A percentile compares a stretch with the other conserved stretches of the same genome.
These are phyloP conservation scores for Xylaria sp. DNA, from an alignment of 2,329 filamentous ascomycete species.

Conservation along the genomic window DNA sequence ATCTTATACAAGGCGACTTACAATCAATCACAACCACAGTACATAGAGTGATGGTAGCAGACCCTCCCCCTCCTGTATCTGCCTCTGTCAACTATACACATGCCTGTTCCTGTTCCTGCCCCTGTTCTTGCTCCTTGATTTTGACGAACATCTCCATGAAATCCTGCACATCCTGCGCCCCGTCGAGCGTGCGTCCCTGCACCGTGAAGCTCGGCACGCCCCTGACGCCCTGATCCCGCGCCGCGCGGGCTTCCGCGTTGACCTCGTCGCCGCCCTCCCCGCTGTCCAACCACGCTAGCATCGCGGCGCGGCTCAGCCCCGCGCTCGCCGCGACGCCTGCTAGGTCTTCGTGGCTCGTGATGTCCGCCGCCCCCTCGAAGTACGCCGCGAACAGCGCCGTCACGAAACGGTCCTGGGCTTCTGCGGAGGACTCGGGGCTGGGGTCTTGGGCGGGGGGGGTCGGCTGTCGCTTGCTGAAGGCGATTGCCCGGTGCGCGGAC, in stretches of 20 bases:
- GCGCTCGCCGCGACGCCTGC: slow-evolving; percentile 19
- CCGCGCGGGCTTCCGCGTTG: slow-evolving; percentile 23
- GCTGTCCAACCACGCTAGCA: slow-evolving; percentile 24
- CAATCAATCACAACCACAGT: no score
- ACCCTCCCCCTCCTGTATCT: neutral
- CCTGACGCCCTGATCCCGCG: slow-evolving; percentile 2
- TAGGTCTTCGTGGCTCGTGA: slow-evolving; percentile 21
- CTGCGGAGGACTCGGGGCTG: neutral
- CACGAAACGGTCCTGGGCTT: slow-evolving; percentile 18
- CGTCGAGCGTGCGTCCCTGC: slow-evolving; percentile 18
- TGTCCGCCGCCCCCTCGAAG: slow-evolving; percentile 21
- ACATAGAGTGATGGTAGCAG: neutral
- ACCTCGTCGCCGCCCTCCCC: slow-evolving; percentile 25
- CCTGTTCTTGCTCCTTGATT: slow-evolving; percentile 21
- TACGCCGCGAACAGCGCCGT: slow-evolving; percentile 23
- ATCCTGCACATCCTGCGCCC: slow-evolving; percentile 24
- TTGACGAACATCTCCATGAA: slow-evolving; percentile 20
- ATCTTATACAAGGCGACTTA: neutral
- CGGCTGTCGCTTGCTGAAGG: slow-evolving; percentile 24
- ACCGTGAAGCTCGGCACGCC: slow-evolving; percentile 28
- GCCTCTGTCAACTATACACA: no score
- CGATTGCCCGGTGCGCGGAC: slow-evolving; percentile 30
- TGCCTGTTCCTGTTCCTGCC: neutral
- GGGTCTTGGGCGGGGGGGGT: neutral
- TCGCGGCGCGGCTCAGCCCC: slow-evolving; percentile 19